Base-by-base conservation (phyloP, 1,284 basidiomycete genomes). In the Ganoderma leucocontextum region DNA sequence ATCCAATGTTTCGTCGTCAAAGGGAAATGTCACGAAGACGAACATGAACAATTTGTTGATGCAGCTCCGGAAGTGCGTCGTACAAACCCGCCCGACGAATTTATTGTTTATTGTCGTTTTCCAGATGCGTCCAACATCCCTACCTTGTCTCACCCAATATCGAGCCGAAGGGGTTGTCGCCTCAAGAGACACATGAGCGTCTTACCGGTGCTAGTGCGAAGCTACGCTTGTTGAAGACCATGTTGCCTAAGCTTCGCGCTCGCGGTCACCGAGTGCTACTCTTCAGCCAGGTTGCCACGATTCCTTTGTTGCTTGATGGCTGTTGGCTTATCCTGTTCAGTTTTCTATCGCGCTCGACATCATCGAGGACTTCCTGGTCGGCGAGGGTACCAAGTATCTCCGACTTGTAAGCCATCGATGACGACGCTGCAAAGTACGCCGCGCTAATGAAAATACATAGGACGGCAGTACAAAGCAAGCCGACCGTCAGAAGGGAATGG, bases 251-350 rank as follows among this genome's bases (percentile, higher is more conserved):
- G 80, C 87, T 99, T 64, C 95, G 95, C 77, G 89, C 90, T 63
- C 89, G 92, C 53, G 96, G 96, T 0, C 98, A 99, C 81, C 91
- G 98, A 35, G 91, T 99, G n/a, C 85, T 99, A 29, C 84, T 99
- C 35, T 99, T 99, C 83, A 98, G 96, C 80, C 98, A 99, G 85
- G 98, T 97, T 76, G 59, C 13, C 68, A n/a, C 49, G n/a, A 17
- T 15, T 47, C 44, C 7, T 8, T 33, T 38, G 2, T 35, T 36
- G 8, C 5, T 29, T 4, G 9, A 22, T 49, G 22, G 38, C 55
- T 17, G 61, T 47, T 33, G 0, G 4, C 3, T 57, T 29, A 61
- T 33, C 13, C 13, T 61, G 15, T 7, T n/a, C 72, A 96, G 95
- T 96, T 97, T 81, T 93, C 95, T 73, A 95, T 99, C 67, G 96